Evolutionary conservation across 768 basidiomycete species (phyloP), one percentile per base, ranked within the genome.

Genomic region (Chlorophyllum brunneum): DNA sequence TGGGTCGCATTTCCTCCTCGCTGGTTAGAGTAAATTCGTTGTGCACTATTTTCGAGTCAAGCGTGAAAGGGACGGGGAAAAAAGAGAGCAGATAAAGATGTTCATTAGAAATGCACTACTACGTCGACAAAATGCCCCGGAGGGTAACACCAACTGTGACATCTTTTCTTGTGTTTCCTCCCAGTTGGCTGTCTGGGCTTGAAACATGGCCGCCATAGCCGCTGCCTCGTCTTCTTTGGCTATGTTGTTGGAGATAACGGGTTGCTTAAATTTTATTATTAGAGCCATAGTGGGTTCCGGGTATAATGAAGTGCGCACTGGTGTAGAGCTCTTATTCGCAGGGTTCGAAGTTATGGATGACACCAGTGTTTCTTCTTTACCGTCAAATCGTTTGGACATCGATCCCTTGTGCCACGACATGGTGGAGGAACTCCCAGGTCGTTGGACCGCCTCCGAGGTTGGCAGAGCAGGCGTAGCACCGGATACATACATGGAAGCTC

Each of bases 161-260:
- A 99, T 98, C 80, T 95, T 93, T 79, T 98, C 94, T 75, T 98
- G 93, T 65, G 94, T 88, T 80, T 95, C 90, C 76, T 97, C 89
- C 97, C 95, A 99, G 70, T 94, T 91, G 58, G 90, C 85, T 34
- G 85, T 85, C 70, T 93, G 90, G 55, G 89, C 89, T 69, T 91
- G 87, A 68, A 98, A 95, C 91, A 99, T 97, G 60, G 95, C 95
- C n/a, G 87, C 88, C 78, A 99, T 90, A 30, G 92, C 88, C n/a
- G 88, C 90, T 26, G 88, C 90, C 67, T 98, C 97, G 57, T 97
- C 95, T 43, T 82, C 80, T 57, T 79, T 75, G 2, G 51, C 20
- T 24, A 77, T 72, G 18, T 77, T 78, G 37, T 79, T 60, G 3
- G 74, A 66, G 51, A 73, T 71, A 46, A 73, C 70, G 51, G 73